Base-by-base conservation (phyloP, 164 flowering plant genomes). In the Tetrastigma voinierianum region DNA sequence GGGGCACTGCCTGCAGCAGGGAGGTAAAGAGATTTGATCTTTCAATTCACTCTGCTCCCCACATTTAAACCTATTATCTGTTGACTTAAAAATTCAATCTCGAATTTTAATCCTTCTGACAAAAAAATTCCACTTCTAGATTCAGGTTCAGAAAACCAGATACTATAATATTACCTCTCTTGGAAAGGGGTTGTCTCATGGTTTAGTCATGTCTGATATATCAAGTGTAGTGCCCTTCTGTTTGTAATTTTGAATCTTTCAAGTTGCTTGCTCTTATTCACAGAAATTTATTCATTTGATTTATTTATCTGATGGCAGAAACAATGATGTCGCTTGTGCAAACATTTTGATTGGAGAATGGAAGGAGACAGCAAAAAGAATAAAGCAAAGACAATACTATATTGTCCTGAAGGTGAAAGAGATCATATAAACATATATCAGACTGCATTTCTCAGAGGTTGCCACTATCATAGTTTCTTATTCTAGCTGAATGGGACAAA, bases 281-380 rank as follows among this genome's bases (percentile, higher is more conserved):
- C 6, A 32, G 40, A 32, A 32, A 32, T 32, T 32, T 32, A 32
- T 53, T 61, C n/a, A 52, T 58, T n/a, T 61, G 21, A 1, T 15
- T 25, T 11, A 16, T 23, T 75, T 69, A 20, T 46, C 63, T 63
- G 59, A 55, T 61, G 69, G 54, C 78, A 88, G 90, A 72, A 79
- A 78, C 59, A 86, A 82, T 69, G 88, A 84, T 47, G 59, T 83
- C 66, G 85, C 89, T 1, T 86, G 90, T 74, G 89, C 48, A 88
- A 88, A 77, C 93, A 88, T 81, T 86, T 82, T 74, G 83, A n/a
- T 86, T 51, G 91, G 90, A 70, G 98, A n/a, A 93, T 74, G 97
- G 98, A n/a, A 17, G 98, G 96, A 20, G 89, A 97, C 25, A 69
- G 82, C 0, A n/a, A 72, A 73, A 73, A 97, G 97, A 65, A 61